Evolutionary conservation across 2,329 filamentous ascomycete genomes (phyloP).

Genomic region (Trichoderma sp.): DNA sequence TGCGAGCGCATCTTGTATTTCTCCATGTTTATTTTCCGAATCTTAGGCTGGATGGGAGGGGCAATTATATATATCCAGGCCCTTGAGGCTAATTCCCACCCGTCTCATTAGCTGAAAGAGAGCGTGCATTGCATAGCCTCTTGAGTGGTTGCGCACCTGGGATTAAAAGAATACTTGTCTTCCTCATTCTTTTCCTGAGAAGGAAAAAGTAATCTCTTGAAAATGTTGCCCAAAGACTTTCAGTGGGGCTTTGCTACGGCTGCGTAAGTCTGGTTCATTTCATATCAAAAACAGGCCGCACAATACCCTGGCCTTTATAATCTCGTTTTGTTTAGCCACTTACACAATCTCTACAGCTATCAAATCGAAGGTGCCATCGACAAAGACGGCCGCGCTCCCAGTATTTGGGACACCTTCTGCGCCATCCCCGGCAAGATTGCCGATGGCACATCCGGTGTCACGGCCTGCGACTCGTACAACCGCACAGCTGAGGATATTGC

Average conservation of each 20-base stretch:
- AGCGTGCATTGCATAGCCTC: neutral
- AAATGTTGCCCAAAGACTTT: constrained; percentile 70
- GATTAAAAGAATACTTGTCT: neutral
- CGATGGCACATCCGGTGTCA: constrained; percentile 72
- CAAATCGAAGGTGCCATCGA: constrained; percentile 80
- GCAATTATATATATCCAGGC: neutral
- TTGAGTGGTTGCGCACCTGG: neutral
- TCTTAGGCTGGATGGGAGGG: neutral
- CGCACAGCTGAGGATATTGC: constrained; percentile 76
- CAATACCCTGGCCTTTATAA: neutral
- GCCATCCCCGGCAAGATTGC: constrained; percentile 80
- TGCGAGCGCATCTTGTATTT: constrained; percentile 11
- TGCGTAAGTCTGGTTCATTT: constrained; percentile 53
- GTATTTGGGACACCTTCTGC: constrained; percentile 92
- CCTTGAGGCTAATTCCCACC: neutral
- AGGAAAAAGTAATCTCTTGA: constrained; percentile 25
- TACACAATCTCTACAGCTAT: constrained; percentile 59
- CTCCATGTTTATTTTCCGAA: constrained; percentile 26
- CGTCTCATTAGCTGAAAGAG: neutral
- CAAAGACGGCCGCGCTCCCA: constrained; percentile 77
- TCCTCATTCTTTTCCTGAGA: neutral
- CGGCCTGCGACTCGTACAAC: constrained; percentile 88
- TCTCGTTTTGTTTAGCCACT: neutral
- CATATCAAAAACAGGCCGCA: neutral
- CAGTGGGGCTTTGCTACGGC: constrained; percentile 82